Conservation (phyloP, 495 filamentous ascomycete species). For the Halenospora varia region DNA sequence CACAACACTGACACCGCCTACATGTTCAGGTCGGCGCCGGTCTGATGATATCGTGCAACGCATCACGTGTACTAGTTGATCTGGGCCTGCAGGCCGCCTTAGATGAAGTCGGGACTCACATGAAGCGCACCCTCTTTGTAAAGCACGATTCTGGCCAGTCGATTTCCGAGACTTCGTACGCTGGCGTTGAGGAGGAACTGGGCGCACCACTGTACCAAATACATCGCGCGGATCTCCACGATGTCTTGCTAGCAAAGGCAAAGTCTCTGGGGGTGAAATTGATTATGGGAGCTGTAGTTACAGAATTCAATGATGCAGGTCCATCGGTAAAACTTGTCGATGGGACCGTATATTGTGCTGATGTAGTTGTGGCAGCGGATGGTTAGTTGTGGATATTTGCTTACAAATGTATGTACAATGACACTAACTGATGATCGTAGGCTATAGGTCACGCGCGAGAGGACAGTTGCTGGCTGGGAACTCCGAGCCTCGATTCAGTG, state of each 20-base stretch:
- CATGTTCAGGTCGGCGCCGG: background rate
- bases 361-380: background rate
- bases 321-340: slow-evolving; percentile 30
- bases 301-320: slow-evolving; percentile 32
- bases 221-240: slow-evolving; percentile 43
- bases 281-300: slow-evolving; percentile 28
- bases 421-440: background rate
- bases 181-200: slow-evolving; percentile 33
- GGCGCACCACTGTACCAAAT: slow-evolving; percentile 37
- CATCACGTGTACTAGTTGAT: background rate
- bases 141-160: slow-evolving; percentile 21
- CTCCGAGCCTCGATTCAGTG: background rate
- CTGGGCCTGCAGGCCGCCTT: background rate
- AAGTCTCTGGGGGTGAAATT: slow-evolving; percentile 33
- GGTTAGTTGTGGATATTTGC: background rate
- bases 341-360: background rate
- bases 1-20: background rate
- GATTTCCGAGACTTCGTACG: slow-evolving; percentile 26
- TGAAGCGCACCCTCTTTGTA: background rate
- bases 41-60: background rate
- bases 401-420: background rate
- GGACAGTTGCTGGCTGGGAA: background rate
- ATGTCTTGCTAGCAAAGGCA: slow-evolving; percentile 31
- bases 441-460: background rate
- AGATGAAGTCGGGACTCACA: background rate